Evolutionary conservation across 2,329 filamentous ascomycete species (phyloP).

Genomic region (Aspergillus japonicus): DNA sequence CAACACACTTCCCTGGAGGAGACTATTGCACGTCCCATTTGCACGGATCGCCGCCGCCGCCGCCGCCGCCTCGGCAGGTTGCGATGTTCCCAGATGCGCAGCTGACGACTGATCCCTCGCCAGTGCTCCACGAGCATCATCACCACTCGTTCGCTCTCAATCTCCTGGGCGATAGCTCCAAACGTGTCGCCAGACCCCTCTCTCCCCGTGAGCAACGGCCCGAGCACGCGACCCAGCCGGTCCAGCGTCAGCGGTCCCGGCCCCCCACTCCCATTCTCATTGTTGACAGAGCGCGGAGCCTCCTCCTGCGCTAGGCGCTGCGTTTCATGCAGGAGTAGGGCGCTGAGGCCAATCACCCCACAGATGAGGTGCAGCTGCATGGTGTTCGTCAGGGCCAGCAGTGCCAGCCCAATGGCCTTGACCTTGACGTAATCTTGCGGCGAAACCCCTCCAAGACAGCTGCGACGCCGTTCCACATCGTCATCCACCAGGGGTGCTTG

Average conservation of each 20-base stretch:
- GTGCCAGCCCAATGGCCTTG: conserved; percentile 38
- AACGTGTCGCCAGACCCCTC: conserved; percentile 13
- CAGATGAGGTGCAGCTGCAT: conserved; percentile 44
- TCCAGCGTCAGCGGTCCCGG: conserved; percentile 27
- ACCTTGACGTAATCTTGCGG: conserved; percentile 24
- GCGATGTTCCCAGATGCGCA: conserved; percentile 30
- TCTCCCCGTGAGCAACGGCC: conserved; percentile 31
- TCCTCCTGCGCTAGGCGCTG: conserved; percentile 22
- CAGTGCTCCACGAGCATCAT: conserved; percentile 38
- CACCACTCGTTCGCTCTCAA: conserved; percentile 31
- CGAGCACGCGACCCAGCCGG: conserved; percentile 33
- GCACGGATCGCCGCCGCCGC: neutral
- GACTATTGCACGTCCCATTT: neutral
- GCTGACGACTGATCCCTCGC: conserved; percentile 35
- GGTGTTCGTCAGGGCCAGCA: conserved; percentile 37
- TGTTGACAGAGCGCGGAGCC: conserved; percentile 7
- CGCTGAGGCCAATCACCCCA: conserved; percentile 40
- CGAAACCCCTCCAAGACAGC: conserved; percentile 23
- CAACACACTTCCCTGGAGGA: neutral
- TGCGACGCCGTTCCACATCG: conserved; percentile 17
- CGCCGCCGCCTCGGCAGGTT: neutral
- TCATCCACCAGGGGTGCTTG: conserved; percentile 19
- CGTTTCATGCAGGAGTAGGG: conserved; percentile 31
- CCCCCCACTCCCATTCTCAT: conserved; percentile 20
- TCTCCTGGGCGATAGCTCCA: conserved; percentile 23